Evolutionary conservation across 257 asterid genomes (phyloP), one percentile per base, ranked within the genome.

Genomic region (Solanum pennellii): DNA sequence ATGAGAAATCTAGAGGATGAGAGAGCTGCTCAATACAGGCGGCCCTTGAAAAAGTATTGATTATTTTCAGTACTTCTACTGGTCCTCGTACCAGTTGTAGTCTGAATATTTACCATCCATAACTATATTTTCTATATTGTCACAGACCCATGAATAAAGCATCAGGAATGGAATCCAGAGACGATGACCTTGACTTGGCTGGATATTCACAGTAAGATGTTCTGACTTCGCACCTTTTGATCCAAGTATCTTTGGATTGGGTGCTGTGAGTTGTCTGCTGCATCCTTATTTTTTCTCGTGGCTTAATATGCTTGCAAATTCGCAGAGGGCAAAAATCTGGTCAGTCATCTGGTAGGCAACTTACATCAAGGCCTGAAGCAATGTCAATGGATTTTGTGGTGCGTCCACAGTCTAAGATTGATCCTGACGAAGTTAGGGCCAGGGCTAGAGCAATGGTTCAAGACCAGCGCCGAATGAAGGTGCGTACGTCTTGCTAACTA

Each of bases 371-470:
- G 66, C 94, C 94, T 76, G 94, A 92, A 79, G 94, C 99, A 21
- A 93, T 94, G 97, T 90, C 98, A 12, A 96, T 96, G 99, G 98
- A 96, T 92, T 96, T 96, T 90, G 41, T 94, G 87, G 95, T 96
- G 90, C 97, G 99, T 41, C 99, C 99, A 47, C 98, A 94, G 85
- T 96, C 99, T 69, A 95, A 95, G 91, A 91, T 96, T 88, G 99
- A 96, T 87, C 98, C 99, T 4, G 98, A 95, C 9, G 98, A 93
- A 86, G 90, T 95, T 84, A 93, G 96, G 80, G 98, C 98, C 14
- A 94, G 95, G 84, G 94, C 95, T 56, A 95, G 91, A 89, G 97
- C 93, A 83, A 29, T 90, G 88, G 93, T 90, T 14, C 94, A 89
- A 73, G 98, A 97, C 90, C 97, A 92, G 91, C 98, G 98, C 21